Evolutionary conservation across 148 eudicot species (phyloP).

Genomic region (Persicaria maculosa): DNA sequence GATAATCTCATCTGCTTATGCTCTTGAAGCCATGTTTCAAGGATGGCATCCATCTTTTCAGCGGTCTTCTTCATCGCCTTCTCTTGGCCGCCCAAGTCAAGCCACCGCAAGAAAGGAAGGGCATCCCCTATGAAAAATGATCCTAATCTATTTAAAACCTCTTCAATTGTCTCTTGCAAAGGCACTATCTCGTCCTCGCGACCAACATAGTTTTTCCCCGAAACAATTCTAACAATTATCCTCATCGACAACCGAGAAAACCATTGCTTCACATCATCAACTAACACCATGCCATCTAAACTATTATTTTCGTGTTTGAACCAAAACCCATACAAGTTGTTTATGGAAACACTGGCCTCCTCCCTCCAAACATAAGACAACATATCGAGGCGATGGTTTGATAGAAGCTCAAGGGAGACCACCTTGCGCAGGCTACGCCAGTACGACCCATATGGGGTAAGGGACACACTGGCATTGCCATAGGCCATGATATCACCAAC

Average conservation of each 20-base stretch:
- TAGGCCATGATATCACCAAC: conserved; percentile 3
- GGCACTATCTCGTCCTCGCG: conserved; percentile 5
- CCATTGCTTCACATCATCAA: conserved; percentile 18
- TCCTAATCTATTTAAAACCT: conserved; percentile 6
- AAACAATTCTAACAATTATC: conserved; percentile 6
- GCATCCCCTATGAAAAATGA: conserved; percentile 1
- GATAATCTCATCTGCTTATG: background rate
- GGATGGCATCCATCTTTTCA: conserved; percentile 11
- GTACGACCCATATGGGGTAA: conserved; percentile 3
- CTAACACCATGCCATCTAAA: background rate
- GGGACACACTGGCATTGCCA: background rate
- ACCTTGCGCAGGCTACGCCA: conserved; percentile 15
- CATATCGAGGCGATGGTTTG: conserved; percentile 12
- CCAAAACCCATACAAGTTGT: background rate
- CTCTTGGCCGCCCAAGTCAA: conserved; percentile 17
- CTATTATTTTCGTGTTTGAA: background rate
- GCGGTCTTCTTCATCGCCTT: conserved; percentile 15
- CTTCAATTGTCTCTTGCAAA: background rate
- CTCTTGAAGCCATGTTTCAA: conserved; percentile 17
- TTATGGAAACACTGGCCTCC: background rate
- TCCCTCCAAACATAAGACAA: background rate
- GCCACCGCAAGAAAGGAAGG: conserved; percentile 16
- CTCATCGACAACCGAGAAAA: conserved; percentile 4
- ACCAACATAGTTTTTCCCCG: background rate
- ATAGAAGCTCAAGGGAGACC: conserved; percentile 13